These are phyloP conservation scores for Malbranchea cinnamomea DNA, from an alignment of 2,329 filamentous ascomycete species.

Conservation along the genomic window DNA sequence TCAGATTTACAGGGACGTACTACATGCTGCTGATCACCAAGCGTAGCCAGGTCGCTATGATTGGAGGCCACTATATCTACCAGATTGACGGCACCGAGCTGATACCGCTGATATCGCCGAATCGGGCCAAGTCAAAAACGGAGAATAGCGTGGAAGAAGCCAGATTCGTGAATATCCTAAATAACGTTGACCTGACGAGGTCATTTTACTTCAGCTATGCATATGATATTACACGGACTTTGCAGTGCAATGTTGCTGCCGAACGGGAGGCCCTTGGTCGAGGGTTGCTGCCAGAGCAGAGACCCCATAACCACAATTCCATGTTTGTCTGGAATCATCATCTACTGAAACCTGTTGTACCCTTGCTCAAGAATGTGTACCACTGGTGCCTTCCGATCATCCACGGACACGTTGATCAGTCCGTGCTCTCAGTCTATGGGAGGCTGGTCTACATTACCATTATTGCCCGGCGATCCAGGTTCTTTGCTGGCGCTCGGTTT, in stretches of 20 bases:
- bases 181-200: slow-evolving; percentile 75
- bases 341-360: slow-evolving; percentile 59
- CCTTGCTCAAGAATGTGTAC: slow-evolving; percentile 61
- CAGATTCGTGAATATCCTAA: slow-evolving; percentile 74
- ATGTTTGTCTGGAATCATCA: slow-evolving; percentile 99
- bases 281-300: too few species aligned
- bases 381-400: slow-evolving; percentile 96
- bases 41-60: slow-evolving; percentile 86
- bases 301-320: slow-evolving; percentile 64
- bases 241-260: slow-evolving; percentile 80
- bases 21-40: slow-evolving; percentile 98
- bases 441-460: slow-evolving; percentile 82
- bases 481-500: slow-evolving; percentile 88
- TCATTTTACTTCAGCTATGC: slow-evolving; percentile 99
- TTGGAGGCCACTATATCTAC: slow-evolving; percentile 91
- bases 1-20: slow-evolving; percentile 86
- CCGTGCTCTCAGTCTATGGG: slow-evolving; percentile 71
- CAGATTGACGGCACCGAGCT: slow-evolving; percentile 89
- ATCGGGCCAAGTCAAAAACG: slow-evolving; percentile 51
- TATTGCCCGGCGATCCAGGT: slow-evolving; percentile 79
- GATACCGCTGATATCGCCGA: slow-evolving; percentile 64
- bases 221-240: slow-evolving; percentile 82
- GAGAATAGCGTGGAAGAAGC: slow-evolving; percentile 80
- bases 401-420: slow-evolving; percentile 91
- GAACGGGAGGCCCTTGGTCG: slow-evolving; percentile 58